Base-by-base conservation (phyloP, 75 land plant genomes). In the Isoetes taiwanensis region DNA sequence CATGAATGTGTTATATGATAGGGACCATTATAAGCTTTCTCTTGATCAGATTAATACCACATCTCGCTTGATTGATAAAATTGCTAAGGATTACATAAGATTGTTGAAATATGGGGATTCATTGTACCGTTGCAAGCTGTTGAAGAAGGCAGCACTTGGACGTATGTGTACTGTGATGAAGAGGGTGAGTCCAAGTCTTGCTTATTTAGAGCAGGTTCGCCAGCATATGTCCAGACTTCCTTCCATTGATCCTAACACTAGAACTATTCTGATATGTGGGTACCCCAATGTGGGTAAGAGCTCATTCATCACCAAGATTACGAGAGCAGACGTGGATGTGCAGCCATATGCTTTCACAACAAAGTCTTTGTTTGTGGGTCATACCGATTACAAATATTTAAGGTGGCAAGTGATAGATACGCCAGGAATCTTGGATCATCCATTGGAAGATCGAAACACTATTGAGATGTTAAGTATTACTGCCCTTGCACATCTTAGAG, bases 391-490 rank as follows among this genome's bases (percentile, higher is more conserved):
- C 50, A 46, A 46, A n/a, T 46, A 46, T 23, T n/a, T 46, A 6
- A 19, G 50, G 8, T 46, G 50, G 50, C 50, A 46, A 46, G 50
- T 46, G n/a, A 46, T 46, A 6, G 50, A 46, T n/a, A 37, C 39
- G 9, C 9, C 39, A n/a, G 50, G 50, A 23, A 46, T 46, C 50
- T 46, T 46, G 50, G 50, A 46, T 46, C 50, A 46, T n/a, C 50
- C 50, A n/a, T 23, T 46, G 8, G 50, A 46, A n/a, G 50, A 46
- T 23, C 16, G 50, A 23, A 46, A 46, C 16, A 46, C 50, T 5
- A 46, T 46, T 16, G 50, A 46, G 19, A 46, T 46, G 50, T 23
- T 46, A 4, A 46, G 50, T 46, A 46, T 46, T 4, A 46, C 50
- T 46, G 50, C 50, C 4, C 16, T 46, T 5, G 50, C 50, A 6